A percentile compares a stretch with the other conserved stretches of the same genome.
Conservation (phyloP, 2,329 filamentous ascomycete species). For the Periconia sp. region DNA sequence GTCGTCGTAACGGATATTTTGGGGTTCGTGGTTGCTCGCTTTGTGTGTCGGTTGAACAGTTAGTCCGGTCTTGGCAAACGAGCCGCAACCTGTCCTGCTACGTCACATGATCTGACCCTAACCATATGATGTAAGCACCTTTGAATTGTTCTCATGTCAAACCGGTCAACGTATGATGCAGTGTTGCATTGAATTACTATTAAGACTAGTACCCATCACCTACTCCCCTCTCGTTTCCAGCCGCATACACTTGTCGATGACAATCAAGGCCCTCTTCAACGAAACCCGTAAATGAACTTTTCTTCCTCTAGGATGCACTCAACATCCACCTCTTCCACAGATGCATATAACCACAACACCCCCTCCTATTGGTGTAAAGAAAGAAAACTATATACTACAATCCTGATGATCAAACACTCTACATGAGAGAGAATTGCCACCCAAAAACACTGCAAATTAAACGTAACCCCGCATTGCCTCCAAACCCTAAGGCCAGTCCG, state of each 20-base stretch:
- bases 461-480: neutral
- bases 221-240: no score
- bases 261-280: no score
- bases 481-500: neutral
- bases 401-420: neutral
- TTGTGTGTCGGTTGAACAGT: slow-evolving; percentile 13
- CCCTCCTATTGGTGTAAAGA: neutral
- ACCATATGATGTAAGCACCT: neutral
- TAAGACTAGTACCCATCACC: no score
- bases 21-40: slow-evolving; percentile 21
- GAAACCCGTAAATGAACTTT: neutral
- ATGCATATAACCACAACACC: neutral
- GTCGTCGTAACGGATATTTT: slow-evolving; percentile 34
- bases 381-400: neutral
- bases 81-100: slow-evolving; percentile 9
- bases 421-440: neutral
- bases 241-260: no score
- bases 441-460: neutral
- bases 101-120: slow-evolving; percentile 1
- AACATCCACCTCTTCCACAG: neutral
- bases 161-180: no score
- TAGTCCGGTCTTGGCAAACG: slow-evolving; percentile 13
- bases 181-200: no score
- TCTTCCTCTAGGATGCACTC: neutral
- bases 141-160: no score